phyloP scores from a whole-genome alignment of 495 filamentous ascomycete species.

The Aspergillus hancockii region DNA sequence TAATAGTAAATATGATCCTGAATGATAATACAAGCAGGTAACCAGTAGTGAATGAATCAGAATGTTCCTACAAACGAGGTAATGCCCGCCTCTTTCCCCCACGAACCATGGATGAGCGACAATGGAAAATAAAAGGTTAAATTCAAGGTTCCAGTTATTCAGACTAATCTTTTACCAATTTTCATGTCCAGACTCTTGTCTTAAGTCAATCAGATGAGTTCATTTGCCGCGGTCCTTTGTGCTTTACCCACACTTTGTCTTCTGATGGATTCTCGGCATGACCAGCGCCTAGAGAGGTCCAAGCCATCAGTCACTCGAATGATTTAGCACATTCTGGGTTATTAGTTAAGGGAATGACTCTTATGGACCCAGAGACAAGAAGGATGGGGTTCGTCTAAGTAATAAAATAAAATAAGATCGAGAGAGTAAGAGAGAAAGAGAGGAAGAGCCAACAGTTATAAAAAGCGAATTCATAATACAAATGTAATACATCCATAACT shows the following conservation, averaged over 20 bases:
- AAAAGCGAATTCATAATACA: not conserved
- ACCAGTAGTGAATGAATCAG: not conserved
- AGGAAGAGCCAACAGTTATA: not conserved
- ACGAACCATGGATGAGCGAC: conserved; percentile 19
- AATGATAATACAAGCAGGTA: not conserved
- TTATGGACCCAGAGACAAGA: not conserved
- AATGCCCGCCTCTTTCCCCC: conserved; percentile 4
- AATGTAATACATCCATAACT: not conserved
- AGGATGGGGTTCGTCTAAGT: not conserved
- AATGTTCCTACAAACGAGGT: not conserved
- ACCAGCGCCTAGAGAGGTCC: conserved; percentile 10
- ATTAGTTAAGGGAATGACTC: no score
- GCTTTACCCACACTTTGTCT: conserved; percentile 15
- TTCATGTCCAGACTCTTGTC: conserved; percentile 5
- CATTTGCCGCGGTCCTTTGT: conserved; percentile 14
- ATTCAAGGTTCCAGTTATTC: conserved; percentile 24
- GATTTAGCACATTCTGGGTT: not conserved
- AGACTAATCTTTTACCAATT: conserved; percentile 9
- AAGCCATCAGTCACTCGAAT: conserved; percentile 4
- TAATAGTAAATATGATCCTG: not conserved
- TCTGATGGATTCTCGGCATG: conserved; percentile 15
- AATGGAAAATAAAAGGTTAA: conserved; percentile 22
- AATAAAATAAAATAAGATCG: not conserved
- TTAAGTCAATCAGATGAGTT: conserved; percentile 8
- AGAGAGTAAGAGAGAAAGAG: not conserved